phyloP scores from a whole-genome alignment of 495 filamentous ascomycete genomes.

The Aspergillus kassunensis region DNA sequence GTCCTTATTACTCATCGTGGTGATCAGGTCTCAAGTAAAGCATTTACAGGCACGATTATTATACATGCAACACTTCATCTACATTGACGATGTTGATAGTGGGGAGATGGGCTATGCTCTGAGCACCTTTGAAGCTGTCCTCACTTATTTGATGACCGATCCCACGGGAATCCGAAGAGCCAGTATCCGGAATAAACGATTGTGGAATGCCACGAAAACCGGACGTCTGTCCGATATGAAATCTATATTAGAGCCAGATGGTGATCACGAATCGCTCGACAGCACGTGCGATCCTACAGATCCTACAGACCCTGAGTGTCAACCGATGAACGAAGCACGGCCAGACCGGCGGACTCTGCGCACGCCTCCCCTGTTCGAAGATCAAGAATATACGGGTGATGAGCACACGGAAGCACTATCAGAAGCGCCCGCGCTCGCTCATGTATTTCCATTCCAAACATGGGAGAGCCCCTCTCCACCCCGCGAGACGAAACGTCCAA shows the following conservation, averaged over 20 bases:
- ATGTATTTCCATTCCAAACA: constrained; percentile 86
- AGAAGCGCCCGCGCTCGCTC: constrained; percentile 65
- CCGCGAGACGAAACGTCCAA: constrained; percentile 41
- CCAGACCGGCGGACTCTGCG: constrained; percentile 21
- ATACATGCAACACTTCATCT: constrained; percentile 95
- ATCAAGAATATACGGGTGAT: constrained; percentile 19
- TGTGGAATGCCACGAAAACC: constrained; percentile 81
- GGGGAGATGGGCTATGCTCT: constrained; percentile 97
- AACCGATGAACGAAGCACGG: constrained; percentile 39
- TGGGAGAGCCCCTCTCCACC: constrained; percentile 39
- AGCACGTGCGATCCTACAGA: no score
- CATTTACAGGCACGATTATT: constrained; percentile 81
- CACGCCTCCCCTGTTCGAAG: constrained; percentile 23
- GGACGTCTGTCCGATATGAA: constrained; percentile 73
- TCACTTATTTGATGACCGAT: constrained; percentile 84
- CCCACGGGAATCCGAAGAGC: constrained; percentile 76
- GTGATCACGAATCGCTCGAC: constrained; percentile 42
- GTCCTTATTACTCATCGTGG: constrained; percentile 84
- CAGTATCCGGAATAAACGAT: constrained; percentile 75
- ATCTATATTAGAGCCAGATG: constrained; percentile 70
- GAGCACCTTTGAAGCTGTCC: constrained; percentile 92
- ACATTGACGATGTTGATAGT: constrained; percentile 94
- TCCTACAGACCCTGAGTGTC: constrained; percentile 36
- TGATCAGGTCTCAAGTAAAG: constrained; percentile 86
- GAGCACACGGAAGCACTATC: constrained; percentile 34